Conservation (phyloP, 1,284 basidiomycete genomes). For the Psilocybe mexicana region DNA sequence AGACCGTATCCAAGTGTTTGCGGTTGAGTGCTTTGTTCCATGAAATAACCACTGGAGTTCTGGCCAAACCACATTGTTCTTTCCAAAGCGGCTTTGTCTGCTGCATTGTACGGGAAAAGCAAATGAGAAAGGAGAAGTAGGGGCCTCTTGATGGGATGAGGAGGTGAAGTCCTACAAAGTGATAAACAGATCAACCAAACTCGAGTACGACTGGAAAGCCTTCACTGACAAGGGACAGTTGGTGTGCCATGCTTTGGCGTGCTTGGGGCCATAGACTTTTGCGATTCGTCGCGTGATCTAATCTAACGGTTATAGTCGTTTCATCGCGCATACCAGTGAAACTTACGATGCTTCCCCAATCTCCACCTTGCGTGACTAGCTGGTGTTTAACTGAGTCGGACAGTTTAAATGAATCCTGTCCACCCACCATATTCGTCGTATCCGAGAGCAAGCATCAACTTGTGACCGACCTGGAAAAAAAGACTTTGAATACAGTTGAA, state of each 20-base stretch:
- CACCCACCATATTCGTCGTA: constrained; percentile 52
- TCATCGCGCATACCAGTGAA: background rate
- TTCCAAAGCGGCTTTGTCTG: constrained; percentile 40
- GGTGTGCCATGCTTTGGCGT: constrained; percentile 36
- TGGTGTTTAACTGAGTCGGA: background rate
- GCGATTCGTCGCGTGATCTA: constrained; percentile 46
- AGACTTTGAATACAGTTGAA: background rate
- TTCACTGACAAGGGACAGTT: constrained; percentile 27
- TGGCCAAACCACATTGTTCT: constrained; percentile 31
- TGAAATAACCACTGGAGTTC: constrained; percentile 41
- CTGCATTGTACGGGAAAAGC: constrained; percentile 26
- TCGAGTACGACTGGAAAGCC: constrained; percentile 12
- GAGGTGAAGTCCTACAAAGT: constrained; percentile 10
- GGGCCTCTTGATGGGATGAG: constrained; percentile 15
- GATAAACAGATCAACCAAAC: background rate
- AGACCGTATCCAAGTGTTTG: constrained; percentile 60
- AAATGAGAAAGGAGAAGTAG: constrained; percentile 32
- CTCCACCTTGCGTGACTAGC: constrained; percentile 55
- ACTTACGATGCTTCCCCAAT: constrained; percentile 40
- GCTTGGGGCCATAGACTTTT: constrained; percentile 36
- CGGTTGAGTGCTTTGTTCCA: constrained; percentile 45
- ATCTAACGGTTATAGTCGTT: background rate
- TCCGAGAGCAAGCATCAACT: constrained; percentile 53
- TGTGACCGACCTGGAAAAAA: constrained; percentile 40
- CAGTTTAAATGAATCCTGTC: background rate